These are phyloP conservation scores for Oidiodendron maius DNA, from an alignment of 495 filamentous ascomycete genomes.

Conservation along the genomic window DNA sequence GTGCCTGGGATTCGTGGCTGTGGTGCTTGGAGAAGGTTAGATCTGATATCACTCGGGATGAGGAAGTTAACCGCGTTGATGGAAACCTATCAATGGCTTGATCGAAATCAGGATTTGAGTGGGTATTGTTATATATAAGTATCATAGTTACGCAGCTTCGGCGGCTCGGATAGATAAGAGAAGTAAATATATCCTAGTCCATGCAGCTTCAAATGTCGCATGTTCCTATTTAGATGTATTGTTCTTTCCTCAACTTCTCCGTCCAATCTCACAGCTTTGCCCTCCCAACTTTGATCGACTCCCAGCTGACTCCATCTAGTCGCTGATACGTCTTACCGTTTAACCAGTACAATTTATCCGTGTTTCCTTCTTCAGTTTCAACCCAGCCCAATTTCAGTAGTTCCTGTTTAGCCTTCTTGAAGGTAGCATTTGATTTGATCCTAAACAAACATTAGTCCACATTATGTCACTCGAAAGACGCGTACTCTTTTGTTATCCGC, in stretches of 20 bases:
- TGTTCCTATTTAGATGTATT: neutral
- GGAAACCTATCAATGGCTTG: slow-evolving; percentile 3
- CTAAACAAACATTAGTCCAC: slow-evolving; percentile 18
- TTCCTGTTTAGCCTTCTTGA: slow-evolving; percentile 47
- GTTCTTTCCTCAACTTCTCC: neutral
- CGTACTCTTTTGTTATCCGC: slow-evolving; percentile 44
- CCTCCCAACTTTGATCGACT: slow-evolving; percentile 35
- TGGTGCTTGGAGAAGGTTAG: slow-evolving; percentile 20
- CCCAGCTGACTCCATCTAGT: slow-evolving; percentile 35
- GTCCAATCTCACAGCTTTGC: slow-evolving; percentile 48
- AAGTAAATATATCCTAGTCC: neutral
- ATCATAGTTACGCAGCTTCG: neutral
- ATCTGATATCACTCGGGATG: neutral
- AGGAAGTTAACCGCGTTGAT: neutral
- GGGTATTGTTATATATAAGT: neutral
- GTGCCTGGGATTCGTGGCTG: slow-evolving; percentile 82
- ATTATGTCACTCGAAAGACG: neutral
- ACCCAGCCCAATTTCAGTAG: slow-evolving; percentile 41
- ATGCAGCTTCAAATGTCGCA: neutral
- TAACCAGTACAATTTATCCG: slow-evolving; percentile 43
- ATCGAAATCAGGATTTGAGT: slow-evolving; percentile 5
- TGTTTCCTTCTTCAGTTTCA: slow-evolving; percentile 28
- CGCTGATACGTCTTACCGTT: slow-evolving; percentile 36
- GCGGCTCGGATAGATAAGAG: too few species aligned
- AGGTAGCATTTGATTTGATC: slow-evolving; percentile 43